Conservation (phyloP, 805 yeast genomes). For the Candida tibetensis region DNA sequence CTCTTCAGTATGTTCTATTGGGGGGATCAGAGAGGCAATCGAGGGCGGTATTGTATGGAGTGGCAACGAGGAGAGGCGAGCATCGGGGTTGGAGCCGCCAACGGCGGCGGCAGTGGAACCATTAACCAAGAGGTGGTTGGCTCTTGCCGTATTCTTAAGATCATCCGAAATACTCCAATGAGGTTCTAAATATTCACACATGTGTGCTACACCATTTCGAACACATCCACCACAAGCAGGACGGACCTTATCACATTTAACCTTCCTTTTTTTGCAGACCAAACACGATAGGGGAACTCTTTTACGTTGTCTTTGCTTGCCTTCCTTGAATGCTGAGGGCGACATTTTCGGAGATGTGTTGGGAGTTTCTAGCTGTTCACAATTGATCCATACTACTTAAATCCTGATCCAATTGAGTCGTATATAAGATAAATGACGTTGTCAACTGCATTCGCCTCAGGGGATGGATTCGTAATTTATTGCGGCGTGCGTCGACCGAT, state of each 20-base stretch:
- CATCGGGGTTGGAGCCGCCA: neutral
- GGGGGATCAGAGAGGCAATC: neutral
- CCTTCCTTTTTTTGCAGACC: conserved; percentile 41
- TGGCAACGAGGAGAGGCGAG: neutral
- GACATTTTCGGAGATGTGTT: neutral
- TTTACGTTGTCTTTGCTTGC: conserved; percentile 19
- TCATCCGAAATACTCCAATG: conserved; percentile 25
- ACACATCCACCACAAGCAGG: conserved; percentile 44
- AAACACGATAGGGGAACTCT: conserved; percentile 42
- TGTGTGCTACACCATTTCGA: conserved; percentile 37
- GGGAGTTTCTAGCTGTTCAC: neutral
- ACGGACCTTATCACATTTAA: conserved; percentile 40
- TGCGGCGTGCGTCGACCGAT: too few species aligned
- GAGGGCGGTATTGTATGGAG: neutral
- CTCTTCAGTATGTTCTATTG: conserved; percentile 15
- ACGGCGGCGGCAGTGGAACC: neutral
- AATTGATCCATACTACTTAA: too few species aligned
- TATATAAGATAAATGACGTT: too few species aligned
- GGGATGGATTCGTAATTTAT: too few species aligned
- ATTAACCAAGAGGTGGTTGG: neutral
- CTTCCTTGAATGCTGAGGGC: neutral
- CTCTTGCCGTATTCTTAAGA: neutral
- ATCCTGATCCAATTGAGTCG: neutral
- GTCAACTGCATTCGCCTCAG: too few species aligned
- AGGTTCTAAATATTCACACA: conserved; percentile 41